Evolutionary conservation across 2,329 filamentous ascomycete species (phyloP), one percentile per base, ranked within the genome.

Genomic region (Arachnomyces sp.): DNA sequence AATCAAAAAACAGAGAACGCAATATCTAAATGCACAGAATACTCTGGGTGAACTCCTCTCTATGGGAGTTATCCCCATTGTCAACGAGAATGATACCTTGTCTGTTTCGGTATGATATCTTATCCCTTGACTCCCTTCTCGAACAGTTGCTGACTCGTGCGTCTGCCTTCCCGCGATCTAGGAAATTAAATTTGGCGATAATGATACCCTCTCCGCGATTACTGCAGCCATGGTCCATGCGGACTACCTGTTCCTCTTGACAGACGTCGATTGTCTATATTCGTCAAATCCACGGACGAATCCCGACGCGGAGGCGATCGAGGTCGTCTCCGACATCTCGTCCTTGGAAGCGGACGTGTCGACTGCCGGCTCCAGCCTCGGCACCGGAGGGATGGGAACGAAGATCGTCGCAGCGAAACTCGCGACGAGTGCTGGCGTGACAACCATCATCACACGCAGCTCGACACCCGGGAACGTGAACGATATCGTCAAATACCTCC

Each of bases 101-200:
- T 87, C 89, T 16, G 92, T 98, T 49, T 86, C 90, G 33, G 69
- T 73, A 65, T 21, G 65, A 45, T 34, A 12, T 8, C 13, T 31
- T 17, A 35, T n/a, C 11, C 28, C 4, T 29, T 14, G n/a, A 31
- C 7, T 16, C 21, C 6, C 6, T 28, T 29, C 15, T 11, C 16
- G 17, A 28, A 12, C 3, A 28, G 3, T 34, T n/a, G 14, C 11
- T 28, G 4, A 21, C 8, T 15, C 13, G 16, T 12, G 14, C 21
- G 18, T 16, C 16, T 42, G 15, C 34, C 7, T 9, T 46, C 41
- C 38, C 43, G 18, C 15, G 30, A 14, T 28, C 9, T 40, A 69
- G 58, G 92, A 98, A 74, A 98, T 98, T 68, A 96, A 96, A 71
- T 98, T 98, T 59, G 92, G 92, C 51, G 92, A 98, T 71, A 98